phyloP scores from a whole-genome alignment of 192 early-diverging fungal species.

The Piromyces finnis region DNA sequence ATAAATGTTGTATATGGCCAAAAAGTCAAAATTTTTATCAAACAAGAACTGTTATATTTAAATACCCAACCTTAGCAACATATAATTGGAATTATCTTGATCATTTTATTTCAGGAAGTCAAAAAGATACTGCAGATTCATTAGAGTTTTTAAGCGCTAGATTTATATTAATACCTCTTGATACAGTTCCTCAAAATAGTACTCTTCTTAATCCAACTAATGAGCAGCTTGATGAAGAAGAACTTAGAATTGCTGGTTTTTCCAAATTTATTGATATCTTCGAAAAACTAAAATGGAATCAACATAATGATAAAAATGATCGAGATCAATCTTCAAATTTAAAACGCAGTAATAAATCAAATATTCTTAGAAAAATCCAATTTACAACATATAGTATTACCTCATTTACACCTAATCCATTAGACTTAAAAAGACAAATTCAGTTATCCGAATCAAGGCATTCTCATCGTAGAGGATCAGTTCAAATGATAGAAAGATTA shows the following conservation, averaged over 20 bases:
- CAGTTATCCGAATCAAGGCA: neutral
- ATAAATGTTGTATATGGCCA: slow-evolving; percentile 73
- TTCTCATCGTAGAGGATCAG: neutral
- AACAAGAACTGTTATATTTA: slow-evolving; percentile 35
- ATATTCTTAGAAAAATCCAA: neutral
- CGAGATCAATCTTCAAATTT: neutral
- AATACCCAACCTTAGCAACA: slow-evolving; percentile 50
- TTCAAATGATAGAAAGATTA: slow-evolving; percentile 8
- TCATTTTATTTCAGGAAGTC: slow-evolving; percentile 71
- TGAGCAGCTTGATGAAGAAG: slow-evolving; percentile 65
- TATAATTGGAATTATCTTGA: slow-evolving; percentile 94
- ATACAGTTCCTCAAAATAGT: slow-evolving; percentile 31
- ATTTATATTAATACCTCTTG: slow-evolving; percentile 74
- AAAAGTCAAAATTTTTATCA: slow-evolving; percentile 45
- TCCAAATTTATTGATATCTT: slow-evolving; percentile 67
- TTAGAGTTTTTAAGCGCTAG: slow-evolving; percentile 75
- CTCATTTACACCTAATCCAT: slow-evolving; percentile 2
- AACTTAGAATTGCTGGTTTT: slow-evolving; percentile 69
- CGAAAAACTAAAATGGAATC: slow-evolving; percentile 37
- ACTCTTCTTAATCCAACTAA: slow-evolving; percentile 21
- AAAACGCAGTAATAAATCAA: neutral
- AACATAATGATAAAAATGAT: slow-evolving; percentile 16
- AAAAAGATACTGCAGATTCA: slow-evolving; percentile 56
- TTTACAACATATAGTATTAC: neutral
- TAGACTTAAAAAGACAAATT: neutral